phyloP scores from a whole-genome alignment of 2,329 filamentous ascomycete species.

The Aspergillaceae sp. region DNA sequence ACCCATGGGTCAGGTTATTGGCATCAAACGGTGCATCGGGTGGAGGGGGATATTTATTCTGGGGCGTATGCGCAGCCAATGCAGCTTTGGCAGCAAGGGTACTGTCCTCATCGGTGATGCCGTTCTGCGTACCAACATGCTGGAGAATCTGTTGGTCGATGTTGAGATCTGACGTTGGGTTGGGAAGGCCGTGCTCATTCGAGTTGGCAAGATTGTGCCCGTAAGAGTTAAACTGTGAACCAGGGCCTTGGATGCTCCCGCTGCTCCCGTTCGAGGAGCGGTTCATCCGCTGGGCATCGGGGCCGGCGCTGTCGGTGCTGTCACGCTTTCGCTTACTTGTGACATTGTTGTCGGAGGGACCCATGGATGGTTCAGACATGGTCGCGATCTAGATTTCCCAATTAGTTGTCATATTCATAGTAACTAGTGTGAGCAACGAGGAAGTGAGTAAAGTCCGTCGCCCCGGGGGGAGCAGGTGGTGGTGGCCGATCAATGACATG shows the following conservation, averaged over 20 bases:
- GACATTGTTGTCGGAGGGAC: conserved; percentile 25
- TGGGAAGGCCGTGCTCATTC: conserved; percentile 33
- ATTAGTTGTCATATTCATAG: background rate
- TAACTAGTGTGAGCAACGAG: background rate
- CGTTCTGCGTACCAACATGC: conserved; percentile 46
- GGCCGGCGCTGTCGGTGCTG: conserved; percentile 29
- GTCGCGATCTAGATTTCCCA: background rate
- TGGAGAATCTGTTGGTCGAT: conserved; percentile 42
- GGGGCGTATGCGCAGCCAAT: conserved; percentile 36
- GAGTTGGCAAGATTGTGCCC: conserved; percentile 22
- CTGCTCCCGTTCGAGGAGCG: conserved; percentile 34
- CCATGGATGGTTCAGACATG: conserved; percentile 34
- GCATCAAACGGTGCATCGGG: conserved; percentile 32
- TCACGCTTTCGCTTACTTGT: conserved; percentile 36
- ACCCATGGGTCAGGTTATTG: conserved; percentile 26
- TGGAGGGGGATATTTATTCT: conserved; percentile 38
- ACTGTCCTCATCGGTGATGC: conserved; percentile 38
- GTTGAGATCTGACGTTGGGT: conserved; percentile 30
- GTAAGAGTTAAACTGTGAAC: conserved; percentile 22
- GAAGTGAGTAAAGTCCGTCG: too few species aligned
- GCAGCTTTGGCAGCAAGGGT: conserved; percentile 41
- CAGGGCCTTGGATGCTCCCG: conserved; percentile 27
- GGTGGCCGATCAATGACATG: background rate
- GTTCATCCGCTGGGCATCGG: conserved; percentile 33
- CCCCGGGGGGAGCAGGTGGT: too few species aligned